Conservation (phyloP, 1,139 yeast species). For the Suhomyces kunorum region DNA sequence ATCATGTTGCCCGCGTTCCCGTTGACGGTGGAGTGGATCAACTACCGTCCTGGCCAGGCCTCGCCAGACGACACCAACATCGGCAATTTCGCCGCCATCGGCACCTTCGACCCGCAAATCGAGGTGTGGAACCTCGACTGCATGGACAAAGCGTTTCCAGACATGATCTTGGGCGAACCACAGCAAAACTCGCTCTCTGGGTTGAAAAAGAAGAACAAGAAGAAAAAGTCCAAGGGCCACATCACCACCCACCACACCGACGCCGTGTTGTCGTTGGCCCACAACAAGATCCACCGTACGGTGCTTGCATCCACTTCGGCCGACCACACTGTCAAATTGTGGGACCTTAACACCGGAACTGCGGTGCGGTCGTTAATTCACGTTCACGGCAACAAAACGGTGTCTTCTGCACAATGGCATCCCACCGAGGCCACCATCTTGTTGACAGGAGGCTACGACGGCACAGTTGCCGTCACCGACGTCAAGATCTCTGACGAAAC, state of each 20-base stretch:
- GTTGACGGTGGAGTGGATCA: constrained; percentile 92
- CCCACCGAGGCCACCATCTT: constrained; percentile 71
- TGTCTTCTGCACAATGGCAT: constrained; percentile 89
- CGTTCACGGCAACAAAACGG: constrained; percentile 69
- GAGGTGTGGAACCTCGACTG: constrained; percentile 96
- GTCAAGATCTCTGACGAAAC: constrained; percentile 72
- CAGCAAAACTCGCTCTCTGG: constrained; percentile 48
- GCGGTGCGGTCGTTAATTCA: constrained; percentile 71
- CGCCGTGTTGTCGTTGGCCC: constrained; percentile 86
- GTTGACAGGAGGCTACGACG: constrained; percentile 92
- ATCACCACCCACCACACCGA: constrained; percentile 85
- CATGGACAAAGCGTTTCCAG: constrained; percentile 93
- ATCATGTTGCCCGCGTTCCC: constrained; percentile 97
- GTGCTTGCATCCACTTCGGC: constrained; percentile 94
- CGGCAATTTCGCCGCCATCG: constrained; percentile 93
- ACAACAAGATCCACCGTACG: constrained; percentile 78
- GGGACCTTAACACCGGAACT: constrained; percentile 80
- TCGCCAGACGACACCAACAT: constrained; percentile 43
- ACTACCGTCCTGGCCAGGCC: constrained; percentile 58
- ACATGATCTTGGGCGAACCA: constrained; percentile 83
- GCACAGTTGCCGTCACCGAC: constrained; percentile 76
- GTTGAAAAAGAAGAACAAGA: constrained; percentile 46
- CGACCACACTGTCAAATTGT: constrained; percentile 87
- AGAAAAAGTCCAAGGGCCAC: constrained; percentile 49
- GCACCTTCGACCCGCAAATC: constrained; percentile 96